Percentiles rank a stretch among this genome's conserved stretches.
Evolutionary conservation across 2,329 filamentous ascomycete species (phyloP).

Genomic region (Neospermospora avenae): DNA sequence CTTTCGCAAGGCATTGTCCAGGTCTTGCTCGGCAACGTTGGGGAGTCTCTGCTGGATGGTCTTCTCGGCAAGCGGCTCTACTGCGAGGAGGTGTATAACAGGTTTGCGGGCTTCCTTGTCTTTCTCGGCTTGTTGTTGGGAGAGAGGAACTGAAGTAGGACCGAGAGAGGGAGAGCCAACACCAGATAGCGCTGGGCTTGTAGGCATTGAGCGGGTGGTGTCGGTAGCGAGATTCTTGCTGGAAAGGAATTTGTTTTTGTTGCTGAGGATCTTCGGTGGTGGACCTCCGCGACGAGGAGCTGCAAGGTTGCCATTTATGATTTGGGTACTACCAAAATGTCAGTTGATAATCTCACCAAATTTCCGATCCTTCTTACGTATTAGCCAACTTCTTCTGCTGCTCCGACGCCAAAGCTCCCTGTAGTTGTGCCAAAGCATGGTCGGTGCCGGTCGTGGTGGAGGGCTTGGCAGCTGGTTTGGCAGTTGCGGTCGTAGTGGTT

Average conservation of each 20-base stretch:
- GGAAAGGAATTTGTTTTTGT: conserved; percentile 29
- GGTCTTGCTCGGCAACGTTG: conserved; percentile 45
- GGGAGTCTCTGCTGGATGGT: conserved; percentile 51
- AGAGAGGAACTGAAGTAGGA: conserved; percentile 48
- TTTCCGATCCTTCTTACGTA: conserved; percentile 38
- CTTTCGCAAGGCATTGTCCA: conserved; percentile 53
- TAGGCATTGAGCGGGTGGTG: conserved; percentile 42
- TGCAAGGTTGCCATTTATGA: conserved; percentile 36
- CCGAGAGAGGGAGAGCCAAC: conserved; percentile 51
- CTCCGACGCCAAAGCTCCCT: conserved; percentile 43
- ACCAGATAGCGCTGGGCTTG: conserved; percentile 55
- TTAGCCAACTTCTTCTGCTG: conserved; percentile 46
- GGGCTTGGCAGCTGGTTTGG: conserved; percentile 22
- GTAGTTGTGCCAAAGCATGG: conserved; percentile 49
- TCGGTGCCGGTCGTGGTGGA: conserved; percentile 42
- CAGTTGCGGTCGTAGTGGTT: conserved; percentile 26
- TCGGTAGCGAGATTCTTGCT: conserved; percentile 25
- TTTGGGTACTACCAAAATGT: conserved; percentile 39
- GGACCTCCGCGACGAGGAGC: conserved; percentile 24
- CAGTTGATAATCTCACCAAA: conserved; percentile 24
- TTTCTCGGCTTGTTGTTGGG: conserved; percentile 50
- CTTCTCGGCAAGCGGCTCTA: conserved; percentile 48
- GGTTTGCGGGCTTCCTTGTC: conserved; percentile 51
- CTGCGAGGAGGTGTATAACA: conserved; percentile 60
- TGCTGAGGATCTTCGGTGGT: conserved; percentile 21